A percentile compares a stretch with the other conserved stretches of the same genome.
Evolutionary conservation across 768 basidiomycete species (phyloP).

Genomic region (Boletellus ananiceps): DNA sequence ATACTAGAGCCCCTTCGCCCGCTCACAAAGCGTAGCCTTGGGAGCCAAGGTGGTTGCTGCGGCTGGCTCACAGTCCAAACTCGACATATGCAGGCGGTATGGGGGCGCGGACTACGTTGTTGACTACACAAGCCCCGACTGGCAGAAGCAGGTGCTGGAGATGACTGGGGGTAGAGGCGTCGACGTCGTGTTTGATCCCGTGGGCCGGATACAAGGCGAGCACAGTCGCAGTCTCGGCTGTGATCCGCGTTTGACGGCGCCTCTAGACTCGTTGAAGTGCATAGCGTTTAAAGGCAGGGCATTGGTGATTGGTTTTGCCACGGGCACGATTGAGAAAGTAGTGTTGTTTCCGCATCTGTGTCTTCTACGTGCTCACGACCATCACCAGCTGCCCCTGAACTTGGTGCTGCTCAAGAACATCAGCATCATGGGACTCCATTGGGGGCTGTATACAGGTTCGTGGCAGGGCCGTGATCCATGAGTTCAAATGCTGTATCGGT

Average conservation of each 20-base stretch:
- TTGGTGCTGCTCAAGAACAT: constrained; percentile 82
- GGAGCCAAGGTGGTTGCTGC: constrained; percentile 96
- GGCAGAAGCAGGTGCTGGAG: constrained; percentile 87
- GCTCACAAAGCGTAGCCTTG: constrained; percentile 47
- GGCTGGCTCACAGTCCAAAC: constrained; percentile 73
- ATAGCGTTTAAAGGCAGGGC: constrained; percentile 93
- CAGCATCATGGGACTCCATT: constrained; percentile 78
- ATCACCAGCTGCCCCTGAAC: constrained; percentile 71
- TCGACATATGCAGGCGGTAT: constrained; percentile 66
- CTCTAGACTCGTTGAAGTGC: constrained; percentile 78
- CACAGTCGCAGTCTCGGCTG: background rate
- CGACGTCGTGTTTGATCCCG: constrained; percentile 84
- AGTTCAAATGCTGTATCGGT: background rate
- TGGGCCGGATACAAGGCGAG: constrained; percentile 68
- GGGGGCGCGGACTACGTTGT: constrained; percentile 83
- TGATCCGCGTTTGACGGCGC: background rate
- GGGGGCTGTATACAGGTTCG: constrained; percentile 77
- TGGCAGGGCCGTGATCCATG: constrained; percentile 9
- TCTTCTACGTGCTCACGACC: constrained; percentile 2
- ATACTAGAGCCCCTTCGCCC: background rate
- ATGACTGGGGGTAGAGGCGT: constrained; percentile 84
- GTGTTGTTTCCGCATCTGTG: background rate
- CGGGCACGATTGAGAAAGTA: constrained; percentile 24
- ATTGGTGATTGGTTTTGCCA: constrained; percentile 76
- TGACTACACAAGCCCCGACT: constrained; percentile 71